Base-by-base conservation (phyloP, 345 rosid species). In the Brassica cretica region DNA sequence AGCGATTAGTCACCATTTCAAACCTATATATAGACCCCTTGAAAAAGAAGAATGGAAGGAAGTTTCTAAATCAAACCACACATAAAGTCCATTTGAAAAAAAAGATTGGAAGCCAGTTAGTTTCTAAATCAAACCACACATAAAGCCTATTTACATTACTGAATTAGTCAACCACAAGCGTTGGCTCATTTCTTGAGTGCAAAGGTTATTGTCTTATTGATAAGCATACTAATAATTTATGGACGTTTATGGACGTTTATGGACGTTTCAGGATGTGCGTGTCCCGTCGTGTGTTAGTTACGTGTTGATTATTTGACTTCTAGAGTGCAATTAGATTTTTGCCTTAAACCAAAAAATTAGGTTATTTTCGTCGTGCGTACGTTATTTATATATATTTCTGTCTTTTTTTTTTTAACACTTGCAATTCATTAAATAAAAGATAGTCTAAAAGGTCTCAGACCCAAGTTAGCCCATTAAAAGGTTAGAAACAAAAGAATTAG, bases 261-360 rank as follows among this genome's bases (percentile, higher is more conserved):
- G 19, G 21, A 64, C 11, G 6, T 33, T 15, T 33, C 37, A 64
- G 59, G 59, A 25, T 46, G 75, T 32, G 70, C 64, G 68, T 62
- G 70, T 63, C 64, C 41, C 29, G 69, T 56, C 39, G 69, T 55
- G 30, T 27, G 58, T 68, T 67, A 69, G 37, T 10, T 62, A 32
- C 35, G 30, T 27, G 58, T 68, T 67, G 74, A 53, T 10, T 62
- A 32, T 27, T 27, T 27, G 4, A 27, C 30, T 27, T 27, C 30
- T 27, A 27, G 30, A 27, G 30, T 27, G 30, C 30, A 27, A 27
- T 27, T 27, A 27, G 30, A 4, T 27, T 27, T 3, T 4, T 27
- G 30, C 4, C 30, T 27, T 27, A 27, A 27, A 27, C 30, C 30
- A 0, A 27, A 27, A 27, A 27, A 27, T 27, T 27, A 27, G 30